Evolutionary conservation across 257 asterid genomes (phyloP).

Genomic region (Primulina tabacum): DNA sequence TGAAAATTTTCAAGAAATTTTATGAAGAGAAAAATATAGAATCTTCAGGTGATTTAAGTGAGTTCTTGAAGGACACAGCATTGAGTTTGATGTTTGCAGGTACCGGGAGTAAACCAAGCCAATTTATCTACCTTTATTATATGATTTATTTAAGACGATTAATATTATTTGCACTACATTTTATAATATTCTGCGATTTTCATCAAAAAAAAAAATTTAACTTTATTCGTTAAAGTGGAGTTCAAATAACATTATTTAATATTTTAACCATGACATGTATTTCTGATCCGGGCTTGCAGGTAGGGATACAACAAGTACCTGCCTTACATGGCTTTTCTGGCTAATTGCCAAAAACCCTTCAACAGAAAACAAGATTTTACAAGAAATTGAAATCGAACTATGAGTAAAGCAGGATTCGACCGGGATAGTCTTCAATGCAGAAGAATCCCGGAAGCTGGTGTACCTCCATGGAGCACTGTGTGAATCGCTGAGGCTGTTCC

Average conservation of each 20-base stretch:
- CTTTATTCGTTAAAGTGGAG: no score
- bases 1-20: slow-evolving; percentile 4
- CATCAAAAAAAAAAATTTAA: no score
- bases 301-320: slow-evolving; percentile 21
- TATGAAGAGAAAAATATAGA: not conserved
- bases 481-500: slow-evolving; percentile 25
- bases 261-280: no score
- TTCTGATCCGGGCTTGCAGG: not conserved
- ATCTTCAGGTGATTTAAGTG: not conserved
- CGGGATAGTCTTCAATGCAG: not conserved
- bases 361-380: slow-evolving; percentile 10
- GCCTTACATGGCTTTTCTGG: slow-evolving; percentile 31
- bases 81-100: slow-evolving; percentile 17
- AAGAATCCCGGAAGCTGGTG: slow-evolving; percentile 6
- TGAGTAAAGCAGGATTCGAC: not conserved
- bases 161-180: no score
- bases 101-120: no score
- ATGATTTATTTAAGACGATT: no score
- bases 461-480: slow-evolving; percentile 30
- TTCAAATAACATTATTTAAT: no score
- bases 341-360: slow-evolving; percentile 15
- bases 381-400: slow-evolving; percentile 14
- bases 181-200: no score
- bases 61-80: slow-evolving; percentile 15
- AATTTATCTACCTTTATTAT: no score